Percentiles rank a stretch among this genome's conserved stretches.
Conservation (phyloP, 768 basidiomycete species). For the Pleurotus ostreatus region DNA sequence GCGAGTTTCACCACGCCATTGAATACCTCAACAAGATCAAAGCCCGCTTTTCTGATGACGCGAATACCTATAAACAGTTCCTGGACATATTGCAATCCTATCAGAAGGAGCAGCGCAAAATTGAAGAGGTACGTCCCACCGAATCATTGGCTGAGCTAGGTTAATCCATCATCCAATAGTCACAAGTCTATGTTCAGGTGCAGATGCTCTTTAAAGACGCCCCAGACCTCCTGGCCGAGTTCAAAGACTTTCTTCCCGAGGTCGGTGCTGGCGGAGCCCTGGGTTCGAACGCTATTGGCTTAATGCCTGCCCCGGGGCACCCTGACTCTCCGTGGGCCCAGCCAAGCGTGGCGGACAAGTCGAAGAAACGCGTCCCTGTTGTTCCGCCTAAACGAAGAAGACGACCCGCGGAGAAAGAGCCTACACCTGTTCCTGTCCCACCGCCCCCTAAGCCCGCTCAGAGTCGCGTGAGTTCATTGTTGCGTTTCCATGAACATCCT, state of each 20-base stretch:
- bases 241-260: conserved; percentile 79
- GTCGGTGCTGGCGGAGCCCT: conserved; percentile 39
- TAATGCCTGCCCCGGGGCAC: conserved; percentile 37
- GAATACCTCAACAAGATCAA: conserved; percentile 99
- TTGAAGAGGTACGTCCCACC: conserved; percentile 59
- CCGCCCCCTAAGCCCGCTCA: conserved; percentile 46
- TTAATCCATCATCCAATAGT: conserved; percentile 29
- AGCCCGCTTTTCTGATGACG: conserved; percentile 79
- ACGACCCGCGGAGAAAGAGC: conserved; percentile 63
- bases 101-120: conserved; percentile 75
- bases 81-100: conserved; percentile 85
- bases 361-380: conserved; percentile 40
- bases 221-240: conserved; percentile 74
- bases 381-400: conserved; percentile 52
- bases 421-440: conserved; percentile 39
- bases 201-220: conserved; percentile 78
- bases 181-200: conserved; percentile 79
- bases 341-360: conserved; percentile 32
- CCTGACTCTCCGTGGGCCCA: conserved; percentile 36
- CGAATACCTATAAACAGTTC: conserved; percentile 91
- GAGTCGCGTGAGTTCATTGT: conserved; percentile 36
- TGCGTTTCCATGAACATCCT: background rate
- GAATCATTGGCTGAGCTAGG: conserved; percentile 6
- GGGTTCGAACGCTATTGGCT: conserved; percentile 30
- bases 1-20: conserved; percentile 91